Conservation (phyloP, 495 filamentous ascomycete species). For the Hyaloscypha variabilis region DNA sequence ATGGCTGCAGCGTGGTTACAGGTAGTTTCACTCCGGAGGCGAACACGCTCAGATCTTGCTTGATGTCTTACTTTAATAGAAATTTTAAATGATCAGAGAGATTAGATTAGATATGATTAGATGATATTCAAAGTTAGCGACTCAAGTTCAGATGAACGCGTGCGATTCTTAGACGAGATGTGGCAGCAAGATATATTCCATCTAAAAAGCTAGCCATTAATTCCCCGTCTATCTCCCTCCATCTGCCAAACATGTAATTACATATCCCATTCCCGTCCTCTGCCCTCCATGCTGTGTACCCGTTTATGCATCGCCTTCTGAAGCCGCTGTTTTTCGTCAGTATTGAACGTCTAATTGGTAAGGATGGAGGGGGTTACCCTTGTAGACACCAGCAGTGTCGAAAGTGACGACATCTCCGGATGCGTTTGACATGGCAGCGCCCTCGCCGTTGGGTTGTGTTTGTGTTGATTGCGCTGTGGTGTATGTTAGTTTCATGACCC, state of each 20-base stretch:
- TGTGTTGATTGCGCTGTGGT: constrained; percentile 13
- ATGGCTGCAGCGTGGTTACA: background rate
- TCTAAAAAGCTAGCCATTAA: background rate
- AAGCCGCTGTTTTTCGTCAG: background rate
- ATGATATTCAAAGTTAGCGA: background rate
- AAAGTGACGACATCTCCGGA: constrained; percentile 37
- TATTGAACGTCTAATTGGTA: background rate
- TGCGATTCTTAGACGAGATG: background rate
- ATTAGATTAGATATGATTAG: background rate
- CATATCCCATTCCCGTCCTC: constrained; percentile 1
- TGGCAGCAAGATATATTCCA: constrained; percentile 5
- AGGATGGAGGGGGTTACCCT: constrained; percentile 14
- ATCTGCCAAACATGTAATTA: constrained; percentile 19
- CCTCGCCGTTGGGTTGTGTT: constrained; percentile 19
- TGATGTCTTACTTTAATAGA: background rate
- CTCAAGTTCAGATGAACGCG: background rate
- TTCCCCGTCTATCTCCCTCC: constrained; percentile 21
- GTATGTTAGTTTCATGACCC: constrained; percentile 3
- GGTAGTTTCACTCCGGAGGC: no score
- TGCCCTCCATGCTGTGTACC: background rate
- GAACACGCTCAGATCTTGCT: background rate
- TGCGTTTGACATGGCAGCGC: constrained; percentile 30
- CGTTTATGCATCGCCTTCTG: constrained; percentile 1
- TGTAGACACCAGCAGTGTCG: constrained; percentile 30
- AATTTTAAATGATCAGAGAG: background rate